Evolutionary conservation across 345 rosid genomes (phyloP).

Genomic region (Arabidopsis thaliana): TAIR10.1 NC_003076.8:24244501-24245000

Average conservation of each 20-base stretch:
- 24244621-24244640: constrained; percentile 62
- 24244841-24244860: constrained; percentile 65
- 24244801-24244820: constrained; percentile 46
- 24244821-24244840: constrained; percentile 58
- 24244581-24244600: constrained; percentile 62
- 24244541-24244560: constrained; percentile 75
- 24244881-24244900: constrained; percentile 67
- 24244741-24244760: constrained; percentile 57
- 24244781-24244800: constrained; percentile 48
- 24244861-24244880: constrained; percentile 60
- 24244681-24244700: constrained; percentile 69
- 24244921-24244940: constrained; percentile 73
- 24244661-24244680: constrained; percentile 67
- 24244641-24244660: constrained; percentile 56
- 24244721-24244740: constrained; percentile 62
- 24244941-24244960: constrained; percentile 68
- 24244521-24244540: constrained; percentile 79
- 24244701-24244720: constrained; percentile 74
- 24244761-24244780: constrained; percentile 57
- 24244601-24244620: constrained; percentile 70
- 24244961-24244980: constrained; percentile 91
- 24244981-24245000: constrained; percentile 70
- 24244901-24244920: constrained; percentile 81
- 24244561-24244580: constrained; percentile 75
- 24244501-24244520: constrained; percentile 72